Evolutionary conservation across 805 yeast species (phyloP), one percentile per base, ranked within the genome.

Genomic region (Ogataea paradorogensis): DNA sequence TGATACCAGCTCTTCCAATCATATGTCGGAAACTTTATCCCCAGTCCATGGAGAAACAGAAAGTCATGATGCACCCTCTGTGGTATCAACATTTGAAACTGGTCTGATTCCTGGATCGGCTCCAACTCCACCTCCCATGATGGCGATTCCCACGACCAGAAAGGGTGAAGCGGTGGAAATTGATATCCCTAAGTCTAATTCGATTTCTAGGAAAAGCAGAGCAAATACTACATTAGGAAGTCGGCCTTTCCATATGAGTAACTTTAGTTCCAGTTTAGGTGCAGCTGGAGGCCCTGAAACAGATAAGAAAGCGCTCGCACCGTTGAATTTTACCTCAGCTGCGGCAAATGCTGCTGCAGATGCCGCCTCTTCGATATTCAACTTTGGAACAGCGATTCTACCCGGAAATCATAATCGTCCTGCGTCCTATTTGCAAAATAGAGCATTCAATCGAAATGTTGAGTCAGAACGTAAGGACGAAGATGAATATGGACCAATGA

Each of bases 141-240:
- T 85, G 81, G 84, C 95, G 0, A 85, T 86, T 35, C 90, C 95
- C 1, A 84, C 93, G 0, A 83, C 91, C 0, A 63, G 89, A 48
- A 75, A 77, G 27, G 95, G 95, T 6, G 93, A 81, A 50, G 76
- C 91, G 0, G 76, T 84, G 2, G 93, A 85, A 53, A 84, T 86
- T 20, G 82, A 83, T 2, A 64, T 58, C 5, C 59, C 61, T 2
- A 53, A 61, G 27, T 42, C 53, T 7, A 53, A 43, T 27, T 50
- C 56, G 2, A 55, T 33, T 43, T 66, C 27, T 45, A 53, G 49
- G 48, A 55, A 44, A 34, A 46, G 35, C 44, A 52, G 59, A 38
- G 48, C 47, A 26, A 49, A 37, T 30, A 54, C 56, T 1, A 11
- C 46, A 24, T 23, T 39, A 24, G 47, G 42, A 4, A 40, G 25